phyloP scores from a whole-genome alignment of 768 basidiomycete species.

The Chiua virens region DNA sequence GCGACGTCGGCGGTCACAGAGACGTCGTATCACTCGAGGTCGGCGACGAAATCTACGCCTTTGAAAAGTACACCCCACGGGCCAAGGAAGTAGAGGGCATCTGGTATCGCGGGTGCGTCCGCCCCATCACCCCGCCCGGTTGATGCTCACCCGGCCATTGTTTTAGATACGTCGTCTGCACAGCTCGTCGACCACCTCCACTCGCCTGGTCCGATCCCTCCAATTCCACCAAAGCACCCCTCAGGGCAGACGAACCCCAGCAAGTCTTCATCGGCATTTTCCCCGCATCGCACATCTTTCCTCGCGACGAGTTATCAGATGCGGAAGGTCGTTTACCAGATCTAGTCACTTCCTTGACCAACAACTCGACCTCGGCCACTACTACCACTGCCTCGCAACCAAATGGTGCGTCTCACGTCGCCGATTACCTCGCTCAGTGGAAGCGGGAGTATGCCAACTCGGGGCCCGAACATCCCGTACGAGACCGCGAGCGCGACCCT shows the following conservation, averaged over 20 bases:
- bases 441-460: constrained; percentile 34
- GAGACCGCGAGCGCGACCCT: constrained; percentile 36
- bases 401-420: constrained; percentile 39
- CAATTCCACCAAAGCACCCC: constrained; percentile 43
- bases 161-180: constrained; percentile 81
- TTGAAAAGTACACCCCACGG: constrained; percentile 82
- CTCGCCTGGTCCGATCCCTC: constrained; percentile 68
- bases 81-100: constrained; percentile 73
- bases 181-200: constrained; percentile 65
- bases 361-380: constrained; percentile 29
- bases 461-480: constrained; percentile 22
- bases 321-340: constrained; percentile 84
- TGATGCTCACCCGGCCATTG: neutral
- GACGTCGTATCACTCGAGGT: constrained; percentile 88
- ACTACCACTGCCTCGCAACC: constrained; percentile 31
- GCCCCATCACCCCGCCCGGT: neutral
- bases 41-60: constrained; percentile 96
- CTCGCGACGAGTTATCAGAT: constrained; percentile 84
- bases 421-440: constrained; percentile 48
- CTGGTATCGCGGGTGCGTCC: constrained; percentile 93
- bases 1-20: constrained; percentile 62
- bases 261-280: constrained; percentile 95
- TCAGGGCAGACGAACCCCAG: constrained; percentile 72
- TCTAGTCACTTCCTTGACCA: constrained; percentile 58
- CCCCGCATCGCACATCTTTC: constrained; percentile 83